Conservation (phyloP, 192 early-diverging fungal genomes). For the Neocallimastix lanati region DNA sequence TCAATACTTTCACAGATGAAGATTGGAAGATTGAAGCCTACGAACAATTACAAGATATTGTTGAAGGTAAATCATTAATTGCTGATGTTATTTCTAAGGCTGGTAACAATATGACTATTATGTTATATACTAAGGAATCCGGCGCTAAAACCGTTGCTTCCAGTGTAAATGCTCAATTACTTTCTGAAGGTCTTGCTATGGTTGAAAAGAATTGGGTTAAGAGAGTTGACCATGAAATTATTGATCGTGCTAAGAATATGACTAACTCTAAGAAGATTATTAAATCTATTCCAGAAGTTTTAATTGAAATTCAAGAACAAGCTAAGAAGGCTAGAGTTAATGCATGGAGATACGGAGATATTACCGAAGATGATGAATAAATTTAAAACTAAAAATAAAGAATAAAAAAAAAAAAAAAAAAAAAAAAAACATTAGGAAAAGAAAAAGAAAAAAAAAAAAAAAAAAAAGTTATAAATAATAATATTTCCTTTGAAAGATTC, state of each 20-base stretch:
- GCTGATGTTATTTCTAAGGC: constrained; percentile 14
- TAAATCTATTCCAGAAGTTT: constrained; percentile 29
- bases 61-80: constrained; percentile 16
- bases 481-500: too few relatives aligned
- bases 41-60: constrained; percentile 47
- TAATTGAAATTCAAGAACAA: constrained; percentile 41
- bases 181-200: constrained; percentile 39
- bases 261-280: constrained; percentile 20
- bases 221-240: constrained; percentile 11
- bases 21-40: constrained; percentile 65
- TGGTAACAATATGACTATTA: constrained; percentile 7
- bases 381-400: too few relatives aligned
- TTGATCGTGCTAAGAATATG: constrained; percentile 8
- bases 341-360: neutral
- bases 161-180: constrained; percentile 48
- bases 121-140: constrained; percentile 29
- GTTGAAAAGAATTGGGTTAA: constrained; percentile 18
- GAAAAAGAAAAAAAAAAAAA: too few relatives aligned
- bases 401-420: too few relatives aligned
- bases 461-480: too few relatives aligned
- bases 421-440: too few relatives aligned
- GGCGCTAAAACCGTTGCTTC: constrained; percentile 29
- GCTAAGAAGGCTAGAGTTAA: constrained; percentile 46
- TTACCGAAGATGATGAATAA: neutral
- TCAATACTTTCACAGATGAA: constrained; percentile 25